These are phyloP conservation scores for Colletotrichum liaoningense DNA, from an alignment of 2,329 filamentous ascomycete species.

Conservation along the genomic window DNA sequence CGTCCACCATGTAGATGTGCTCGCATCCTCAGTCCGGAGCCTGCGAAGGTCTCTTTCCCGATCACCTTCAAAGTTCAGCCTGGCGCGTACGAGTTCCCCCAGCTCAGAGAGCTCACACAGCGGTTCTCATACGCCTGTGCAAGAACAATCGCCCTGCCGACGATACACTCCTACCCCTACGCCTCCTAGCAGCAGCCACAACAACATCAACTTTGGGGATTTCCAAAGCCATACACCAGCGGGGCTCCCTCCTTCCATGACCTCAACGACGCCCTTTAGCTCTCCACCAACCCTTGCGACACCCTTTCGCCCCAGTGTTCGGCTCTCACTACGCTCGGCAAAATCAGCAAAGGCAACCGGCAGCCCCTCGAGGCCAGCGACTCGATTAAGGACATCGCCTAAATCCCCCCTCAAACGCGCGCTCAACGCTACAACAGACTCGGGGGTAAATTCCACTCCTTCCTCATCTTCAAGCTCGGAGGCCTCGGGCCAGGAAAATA, in stretches of 20 bases:
- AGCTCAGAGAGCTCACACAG: constrained; percentile 59
- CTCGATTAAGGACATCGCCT: constrained; percentile 77
- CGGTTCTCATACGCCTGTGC: constrained; percentile 34
- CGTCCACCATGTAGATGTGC: constrained; percentile 82
- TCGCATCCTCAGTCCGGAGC: constrained; percentile 81
- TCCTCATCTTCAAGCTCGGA: constrained; percentile 59
- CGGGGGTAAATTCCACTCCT: constrained; percentile 65
- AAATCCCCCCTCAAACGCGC: constrained; percentile 86
- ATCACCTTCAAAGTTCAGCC: constrained; percentile 90
- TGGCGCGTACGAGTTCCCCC: constrained; percentile 63
- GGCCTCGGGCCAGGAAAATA: constrained; percentile 58
- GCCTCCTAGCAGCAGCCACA: constrained; percentile 41
- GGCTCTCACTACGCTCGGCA: constrained; percentile 73
- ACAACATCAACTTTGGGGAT: constrained; percentile 44
- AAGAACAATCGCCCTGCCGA: constrained; percentile 57
- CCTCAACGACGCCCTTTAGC: constrained; percentile 45
- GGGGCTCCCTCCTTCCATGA: constrained; percentile 39
- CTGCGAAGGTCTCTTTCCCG: constrained; percentile 89
- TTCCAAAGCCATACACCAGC: constrained; percentile 43
- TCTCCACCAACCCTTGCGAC: constrained; percentile 63
- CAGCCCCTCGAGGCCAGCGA: constrained; percentile 64
- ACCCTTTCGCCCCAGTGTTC: constrained; percentile 74
- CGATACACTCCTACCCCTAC: constrained; percentile 43
- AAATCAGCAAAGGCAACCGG: constrained; percentile 68
- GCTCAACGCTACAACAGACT: constrained; percentile 76